A percentile compares a stretch with the other conserved stretches of the same genome.
Evolutionary conservation across 1,139 yeast genomes (phyloP).

Genomic region (Kodamaea suecica): DNA sequence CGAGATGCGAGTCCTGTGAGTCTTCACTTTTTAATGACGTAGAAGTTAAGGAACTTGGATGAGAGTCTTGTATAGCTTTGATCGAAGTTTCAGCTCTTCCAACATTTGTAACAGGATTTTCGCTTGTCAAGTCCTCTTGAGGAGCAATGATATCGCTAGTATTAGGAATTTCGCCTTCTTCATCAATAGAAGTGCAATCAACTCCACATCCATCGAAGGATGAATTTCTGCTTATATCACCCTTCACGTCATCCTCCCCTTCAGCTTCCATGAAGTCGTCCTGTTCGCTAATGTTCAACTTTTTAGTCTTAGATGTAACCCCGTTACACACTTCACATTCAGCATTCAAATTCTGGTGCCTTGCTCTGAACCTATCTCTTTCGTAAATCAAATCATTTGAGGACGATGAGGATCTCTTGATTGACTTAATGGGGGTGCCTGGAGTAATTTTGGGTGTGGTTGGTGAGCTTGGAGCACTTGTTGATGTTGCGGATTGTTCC

Average conservation of each 20-base stretch:
- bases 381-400: conserved; percentile 44
- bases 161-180: no score
- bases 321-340: conserved; percentile 39
- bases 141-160: no score
- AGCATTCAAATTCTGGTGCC: conserved; percentile 35
- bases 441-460: background rate
- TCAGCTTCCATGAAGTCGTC: conserved; percentile 5
- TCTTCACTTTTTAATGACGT: no score
- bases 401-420: conserved; percentile 41
- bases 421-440: conserved; percentile 5
- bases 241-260: background rate
- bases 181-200: no score
- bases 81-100: no score
- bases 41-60: no score
- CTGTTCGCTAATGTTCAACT: conserved; percentile 23
- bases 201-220: no score
- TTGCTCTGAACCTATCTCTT: conserved; percentile 43
- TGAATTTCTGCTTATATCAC: background rate
- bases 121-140: no score
- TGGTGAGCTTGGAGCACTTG: background rate
- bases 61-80: no score
- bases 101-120: no score
- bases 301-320: conserved; percentile 38
- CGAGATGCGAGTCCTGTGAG: no score
- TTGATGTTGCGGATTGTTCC: no score